Evolutionary conservation across 2,329 filamentous ascomycete genomes (phyloP).

Genomic region (Penicillium sclerotigenum): DNA sequence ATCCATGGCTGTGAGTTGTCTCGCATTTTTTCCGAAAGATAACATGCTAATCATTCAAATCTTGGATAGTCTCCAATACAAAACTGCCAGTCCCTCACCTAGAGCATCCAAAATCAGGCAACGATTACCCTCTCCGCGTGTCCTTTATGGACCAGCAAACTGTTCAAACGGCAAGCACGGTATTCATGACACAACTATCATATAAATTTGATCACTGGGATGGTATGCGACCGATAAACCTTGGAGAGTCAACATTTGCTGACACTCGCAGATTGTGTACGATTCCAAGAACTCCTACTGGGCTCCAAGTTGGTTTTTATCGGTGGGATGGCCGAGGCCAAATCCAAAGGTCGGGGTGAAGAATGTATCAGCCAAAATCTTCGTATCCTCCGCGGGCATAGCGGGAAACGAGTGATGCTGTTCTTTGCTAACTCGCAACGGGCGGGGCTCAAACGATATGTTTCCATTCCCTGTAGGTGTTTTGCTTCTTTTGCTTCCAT

Average conservation of each 20-base stretch:
- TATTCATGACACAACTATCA: constrained; percentile 42
- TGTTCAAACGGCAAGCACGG: constrained; percentile 37
- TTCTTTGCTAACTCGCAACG: constrained; percentile 46
- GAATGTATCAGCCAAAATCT: constrained; percentile 47
- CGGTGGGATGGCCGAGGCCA: constrained; percentile 43
- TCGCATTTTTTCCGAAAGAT: neutral
- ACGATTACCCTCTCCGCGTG: constrained; percentile 36
- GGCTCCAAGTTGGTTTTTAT: constrained; percentile 40
- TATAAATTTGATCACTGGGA: constrained; percentile 45
- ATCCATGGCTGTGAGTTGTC: constrained; percentile 39
- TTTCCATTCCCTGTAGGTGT: constrained; percentile 39
- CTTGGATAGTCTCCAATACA: constrained; percentile 33
- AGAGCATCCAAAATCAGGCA: constrained; percentile 40
- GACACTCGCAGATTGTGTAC: constrained; percentile 35
- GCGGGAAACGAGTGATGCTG: constrained; percentile 36
- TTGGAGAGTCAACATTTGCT: neutral
- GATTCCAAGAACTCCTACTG: constrained; percentile 42
- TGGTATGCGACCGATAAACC: constrained; percentile 25
- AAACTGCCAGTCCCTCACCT: constrained; percentile 43
- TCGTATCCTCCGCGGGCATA: constrained; percentile 37
- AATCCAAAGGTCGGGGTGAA: constrained; percentile 44
- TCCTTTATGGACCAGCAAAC: constrained; percentile 46
- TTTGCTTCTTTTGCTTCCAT: neutral
- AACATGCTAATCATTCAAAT: neutral
- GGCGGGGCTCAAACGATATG: constrained; percentile 40